Percentiles rank a stretch among this genome's conserved stretches.
Evolutionary conservation across 148 eudicot species (phyloP).

Genomic region (Talinum fruticosum): DNA sequence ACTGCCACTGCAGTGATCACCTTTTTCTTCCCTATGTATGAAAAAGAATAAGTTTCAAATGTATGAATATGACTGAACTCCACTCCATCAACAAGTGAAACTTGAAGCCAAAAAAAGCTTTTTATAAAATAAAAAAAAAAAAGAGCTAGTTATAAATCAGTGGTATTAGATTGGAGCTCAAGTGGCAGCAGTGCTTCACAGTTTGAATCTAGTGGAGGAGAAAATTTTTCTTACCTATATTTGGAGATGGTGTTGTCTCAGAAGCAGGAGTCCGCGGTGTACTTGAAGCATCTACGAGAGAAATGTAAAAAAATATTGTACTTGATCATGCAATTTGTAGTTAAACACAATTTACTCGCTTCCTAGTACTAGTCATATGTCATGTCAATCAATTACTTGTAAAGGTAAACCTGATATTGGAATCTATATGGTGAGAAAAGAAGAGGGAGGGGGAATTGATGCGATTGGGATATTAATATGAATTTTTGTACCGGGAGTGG

Average conservation of each 20-base stretch:
- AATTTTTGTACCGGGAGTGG: not conserved
- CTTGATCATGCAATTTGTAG: not conserved
- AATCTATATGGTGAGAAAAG: no score
- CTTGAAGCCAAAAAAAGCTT: no score
- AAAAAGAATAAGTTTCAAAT: not conserved
- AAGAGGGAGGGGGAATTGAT: not conserved
- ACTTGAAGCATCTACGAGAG: not conserved
- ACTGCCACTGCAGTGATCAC: not conserved
- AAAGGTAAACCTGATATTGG: no score
- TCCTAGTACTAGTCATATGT: not conserved
- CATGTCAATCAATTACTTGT: no score
- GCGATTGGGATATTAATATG: not conserved
- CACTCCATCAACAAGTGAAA: no score
- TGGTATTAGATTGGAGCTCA: no score
- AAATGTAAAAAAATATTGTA: no score
- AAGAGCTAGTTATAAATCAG: no score
- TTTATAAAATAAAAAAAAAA: no score
- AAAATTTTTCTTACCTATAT: not conserved
- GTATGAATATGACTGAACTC: not conserved
- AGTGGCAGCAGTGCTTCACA: no score
- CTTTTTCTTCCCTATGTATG: not conserved
- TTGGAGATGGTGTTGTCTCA: not conserved
- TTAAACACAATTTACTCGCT: not conserved
- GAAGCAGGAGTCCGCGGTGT: not conserved
- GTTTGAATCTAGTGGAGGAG: no score